These are phyloP conservation scores for Platanus orientalis DNA, from an alignment of 164 flowering plant genomes.

Conservation along the genomic window DNA sequence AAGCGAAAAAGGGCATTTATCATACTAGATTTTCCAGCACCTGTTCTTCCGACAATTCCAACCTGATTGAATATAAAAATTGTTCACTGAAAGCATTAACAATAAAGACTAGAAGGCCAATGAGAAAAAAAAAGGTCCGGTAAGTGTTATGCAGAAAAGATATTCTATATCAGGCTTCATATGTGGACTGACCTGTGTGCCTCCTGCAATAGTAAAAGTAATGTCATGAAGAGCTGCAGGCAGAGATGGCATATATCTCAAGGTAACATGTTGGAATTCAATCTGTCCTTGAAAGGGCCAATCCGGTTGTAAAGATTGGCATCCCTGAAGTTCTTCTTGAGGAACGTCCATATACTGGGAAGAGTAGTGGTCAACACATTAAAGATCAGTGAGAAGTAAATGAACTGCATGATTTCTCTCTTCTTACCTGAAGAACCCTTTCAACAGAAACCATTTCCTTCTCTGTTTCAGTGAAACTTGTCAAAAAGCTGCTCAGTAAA, in stretches of 20 bases:
- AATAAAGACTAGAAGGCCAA: neutral
- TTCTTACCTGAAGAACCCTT: constrained; percentile 72
- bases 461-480: constrained; percentile 96
- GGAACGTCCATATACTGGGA: constrained; percentile 84
- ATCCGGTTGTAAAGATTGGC: constrained; percentile 27
- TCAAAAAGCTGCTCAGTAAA: constrained; percentile 70
- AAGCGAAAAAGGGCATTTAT: constrained; percentile 90
- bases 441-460: constrained; percentile 98
- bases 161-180: neutral
- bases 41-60: constrained; percentile 97
- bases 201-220: constrained; percentile 61
- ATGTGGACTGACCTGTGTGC: constrained; percentile 50
- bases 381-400: constrained; percentile 9
- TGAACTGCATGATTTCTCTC: neutral
- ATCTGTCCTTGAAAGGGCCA: constrained; percentile 79
- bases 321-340: constrained; percentile 65
- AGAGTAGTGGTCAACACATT: neutral
- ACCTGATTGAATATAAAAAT: constrained; percentile 42
- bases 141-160: neutral
- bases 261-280: constrained; percentile 70
- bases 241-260: constrained; percentile 72
- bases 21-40: constrained; percentile 97
- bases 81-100: neutral
- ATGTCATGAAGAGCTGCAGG: constrained; percentile 66
- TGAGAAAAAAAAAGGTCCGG: no score